These are phyloP conservation scores for Clonostachys chloroleuca DNA, from an alignment of 2,329 filamentous ascomycete species.

Conservation along the genomic window DNA sequence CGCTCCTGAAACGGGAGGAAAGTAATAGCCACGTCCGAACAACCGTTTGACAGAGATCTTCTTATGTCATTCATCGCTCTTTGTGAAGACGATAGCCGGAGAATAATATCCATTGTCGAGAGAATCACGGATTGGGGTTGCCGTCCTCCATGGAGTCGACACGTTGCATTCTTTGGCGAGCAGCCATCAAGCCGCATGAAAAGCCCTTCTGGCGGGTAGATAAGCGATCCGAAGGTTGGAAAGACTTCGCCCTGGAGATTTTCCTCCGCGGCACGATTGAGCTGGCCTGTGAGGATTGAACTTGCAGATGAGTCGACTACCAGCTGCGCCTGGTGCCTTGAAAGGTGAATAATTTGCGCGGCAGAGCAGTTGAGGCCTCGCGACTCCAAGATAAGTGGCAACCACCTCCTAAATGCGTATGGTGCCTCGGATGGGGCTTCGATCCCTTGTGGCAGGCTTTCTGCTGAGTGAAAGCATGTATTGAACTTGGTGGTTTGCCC, in stretches of 20 bases:
- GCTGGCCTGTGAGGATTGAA: conserved; percentile 19
- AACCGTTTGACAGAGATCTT: neutral
- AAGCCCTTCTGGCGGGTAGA: conserved; percentile 25
- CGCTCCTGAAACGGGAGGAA: conserved; percentile 31
- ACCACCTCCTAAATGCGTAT: conserved; percentile 33
- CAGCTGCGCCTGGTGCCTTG: conserved; percentile 17
- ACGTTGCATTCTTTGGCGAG: conserved; percentile 30
- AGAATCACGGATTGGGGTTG: conserved; percentile 5
- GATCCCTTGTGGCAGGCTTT: neutral
- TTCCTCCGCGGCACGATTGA: conserved; percentile 22
- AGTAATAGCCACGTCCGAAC: conserved; percentile 19
- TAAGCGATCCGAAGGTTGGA: conserved; percentile 12
- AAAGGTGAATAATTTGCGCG: conserved; percentile 22
- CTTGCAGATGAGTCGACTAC: conserved; percentile 18
- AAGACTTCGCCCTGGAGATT: conserved; percentile 22
- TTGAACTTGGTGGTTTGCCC: conserved; percentile 17
- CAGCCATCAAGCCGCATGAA: conserved; percentile 36
- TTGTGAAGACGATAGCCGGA: conserved; percentile 28
- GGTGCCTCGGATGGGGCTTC: conserved; percentile 23
- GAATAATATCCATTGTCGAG: conserved; percentile 20
- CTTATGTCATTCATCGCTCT: conserved; percentile 18
- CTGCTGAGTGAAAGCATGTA: conserved; percentile 24
- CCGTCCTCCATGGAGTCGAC: conserved; percentile 9
- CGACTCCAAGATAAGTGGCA: conserved; percentile 27
- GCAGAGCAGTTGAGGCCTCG: conserved; percentile 15